These are phyloP conservation scores for Pneumocystis wakefieldiae DNA, from an alignment of 1,139 yeast genomes.

Conservation along the genomic window DNA sequence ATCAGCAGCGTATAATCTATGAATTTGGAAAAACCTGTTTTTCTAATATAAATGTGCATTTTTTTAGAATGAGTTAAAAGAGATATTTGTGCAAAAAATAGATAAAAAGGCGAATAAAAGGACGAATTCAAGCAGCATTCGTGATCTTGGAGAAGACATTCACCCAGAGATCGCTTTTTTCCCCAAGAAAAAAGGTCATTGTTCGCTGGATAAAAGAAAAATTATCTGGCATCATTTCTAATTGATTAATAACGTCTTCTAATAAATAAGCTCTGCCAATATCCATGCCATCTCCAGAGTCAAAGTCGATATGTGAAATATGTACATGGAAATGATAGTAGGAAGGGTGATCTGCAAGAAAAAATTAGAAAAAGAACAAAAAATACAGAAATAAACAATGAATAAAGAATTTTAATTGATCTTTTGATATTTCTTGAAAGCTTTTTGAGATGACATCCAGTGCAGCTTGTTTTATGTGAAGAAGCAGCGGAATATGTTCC, in stretches of 20 bases:
- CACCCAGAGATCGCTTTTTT: slow-evolving; percentile 63
- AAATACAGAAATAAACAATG: slow-evolving; percentile 32
- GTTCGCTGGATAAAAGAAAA: slow-evolving; percentile 36
- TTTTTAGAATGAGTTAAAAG: neutral
- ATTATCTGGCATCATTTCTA: slow-evolving; percentile 36
- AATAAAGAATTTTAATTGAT: slow-evolving; percentile 54
- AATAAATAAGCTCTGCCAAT: slow-evolving; percentile 71
- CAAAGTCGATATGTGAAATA: slow-evolving; percentile 59
- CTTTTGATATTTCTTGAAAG: slow-evolving; percentile 29
- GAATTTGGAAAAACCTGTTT: too few species aligned
- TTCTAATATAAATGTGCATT: too few species aligned
- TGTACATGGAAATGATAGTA: slow-evolving; percentile 92
- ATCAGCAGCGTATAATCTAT: too few species aligned
- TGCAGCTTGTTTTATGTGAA: slow-evolving; percentile 32
- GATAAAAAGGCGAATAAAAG: neutral
- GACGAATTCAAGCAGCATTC: neutral
- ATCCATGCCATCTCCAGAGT: slow-evolving; percentile 59
- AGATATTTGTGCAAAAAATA: neutral
- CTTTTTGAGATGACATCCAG: slow-evolving; percentile 33
- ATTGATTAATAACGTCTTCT: slow-evolving; percentile 67
- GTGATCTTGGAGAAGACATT: slow-evolving; percentile 10
- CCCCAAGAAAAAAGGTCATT: slow-evolving; percentile 50
- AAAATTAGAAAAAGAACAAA: neutral
- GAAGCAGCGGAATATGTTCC: slow-evolving; percentile 44
- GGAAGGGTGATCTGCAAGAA: slow-evolving; percentile 55